Percentiles rank a stretch among this genome's conserved stretches.
Conservation (phyloP, 2,329 filamentous ascomycete genomes). For the Peltaster fructicola region DNA sequence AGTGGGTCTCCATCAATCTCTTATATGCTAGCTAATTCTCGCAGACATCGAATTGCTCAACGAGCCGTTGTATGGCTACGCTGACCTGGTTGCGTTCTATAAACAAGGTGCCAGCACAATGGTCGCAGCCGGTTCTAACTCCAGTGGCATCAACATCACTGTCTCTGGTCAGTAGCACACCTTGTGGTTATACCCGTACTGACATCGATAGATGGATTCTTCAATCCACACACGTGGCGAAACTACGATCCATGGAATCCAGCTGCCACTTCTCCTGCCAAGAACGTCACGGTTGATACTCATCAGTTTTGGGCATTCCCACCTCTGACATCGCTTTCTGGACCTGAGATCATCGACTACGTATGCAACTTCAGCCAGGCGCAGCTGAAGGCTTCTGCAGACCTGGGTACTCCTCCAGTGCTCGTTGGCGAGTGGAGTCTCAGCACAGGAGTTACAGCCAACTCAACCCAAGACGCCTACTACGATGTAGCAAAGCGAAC, state of each 20-base stretch:
- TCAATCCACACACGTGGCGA: conserved; percentile 9
- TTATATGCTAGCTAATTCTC: too few relatives aligned
- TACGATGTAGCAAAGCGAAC: conserved; percentile 7
- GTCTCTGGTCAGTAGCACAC: conserved; percentile 6
- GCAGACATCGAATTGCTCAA: conserved; percentile 40
- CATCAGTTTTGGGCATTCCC: conserved; percentile 15
- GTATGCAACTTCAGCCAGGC: conserved; percentile 8
- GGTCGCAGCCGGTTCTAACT: conserved; percentile 5
- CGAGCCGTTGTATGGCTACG: conserved; percentile 30
- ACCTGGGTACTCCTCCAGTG: conserved; percentile 6
- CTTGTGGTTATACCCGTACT: background rate
- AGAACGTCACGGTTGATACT: conserved; percentile 8
- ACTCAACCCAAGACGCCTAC: conserved; percentile 2
- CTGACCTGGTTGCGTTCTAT: conserved; percentile 6
- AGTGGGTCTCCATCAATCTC: too few relatives aligned
- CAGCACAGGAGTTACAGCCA: conserved; percentile 7
- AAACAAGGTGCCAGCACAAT: conserved; percentile 5
- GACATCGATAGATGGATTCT: conserved; percentile 9
- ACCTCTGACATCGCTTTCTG: conserved; percentile 7
- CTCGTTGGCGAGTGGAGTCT: conserved; percentile 11
- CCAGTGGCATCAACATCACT: conserved; percentile 8
- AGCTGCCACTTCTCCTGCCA: conserved; percentile 1
- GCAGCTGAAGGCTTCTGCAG: conserved; percentile 2
- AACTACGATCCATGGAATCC: conserved; percentile 9
- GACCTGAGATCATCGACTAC: conserved; percentile 5